Conservation (phyloP, 208 protist species). For the Leishmania turanica region DNA sequence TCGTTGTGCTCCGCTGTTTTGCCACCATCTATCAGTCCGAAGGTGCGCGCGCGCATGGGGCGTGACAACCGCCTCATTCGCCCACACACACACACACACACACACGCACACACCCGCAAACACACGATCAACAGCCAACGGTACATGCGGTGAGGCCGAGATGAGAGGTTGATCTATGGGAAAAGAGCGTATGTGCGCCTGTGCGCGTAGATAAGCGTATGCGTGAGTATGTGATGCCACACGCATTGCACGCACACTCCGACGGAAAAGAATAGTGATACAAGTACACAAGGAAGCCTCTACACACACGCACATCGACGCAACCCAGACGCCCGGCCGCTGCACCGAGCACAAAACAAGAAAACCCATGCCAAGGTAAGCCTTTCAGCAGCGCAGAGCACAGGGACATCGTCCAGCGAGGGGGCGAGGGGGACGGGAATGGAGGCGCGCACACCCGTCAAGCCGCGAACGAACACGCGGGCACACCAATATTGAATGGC, state of each 20-base stretch:
- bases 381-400: not conserved
- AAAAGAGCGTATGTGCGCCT: not conserved
- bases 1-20: not conserved
- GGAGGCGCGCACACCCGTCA: not conserved
- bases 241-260: not conserved
- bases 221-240: too few species aligned
- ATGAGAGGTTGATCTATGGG: not conserved
- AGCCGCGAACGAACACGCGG: not conserved
- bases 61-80: not conserved
- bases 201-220: not conserved
- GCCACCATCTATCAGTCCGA: not conserved
- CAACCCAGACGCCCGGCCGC: not conserved
- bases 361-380: not conserved
- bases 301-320: not conserved
- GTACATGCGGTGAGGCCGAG: not conserved
- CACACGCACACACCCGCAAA: not conserved
- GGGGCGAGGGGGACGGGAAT: not conserved
- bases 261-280: not conserved
- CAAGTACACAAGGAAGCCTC: not conserved
- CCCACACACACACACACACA: not conserved
- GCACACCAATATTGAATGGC: not conserved
- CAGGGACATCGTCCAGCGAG: not conserved
- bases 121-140: not conserved
- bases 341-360: not conserved
- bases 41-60: not conserved